Evolutionary conservation across 73 alveolate genomes (phyloP).

Genomic region (Blepharisma japonicum): DNA sequence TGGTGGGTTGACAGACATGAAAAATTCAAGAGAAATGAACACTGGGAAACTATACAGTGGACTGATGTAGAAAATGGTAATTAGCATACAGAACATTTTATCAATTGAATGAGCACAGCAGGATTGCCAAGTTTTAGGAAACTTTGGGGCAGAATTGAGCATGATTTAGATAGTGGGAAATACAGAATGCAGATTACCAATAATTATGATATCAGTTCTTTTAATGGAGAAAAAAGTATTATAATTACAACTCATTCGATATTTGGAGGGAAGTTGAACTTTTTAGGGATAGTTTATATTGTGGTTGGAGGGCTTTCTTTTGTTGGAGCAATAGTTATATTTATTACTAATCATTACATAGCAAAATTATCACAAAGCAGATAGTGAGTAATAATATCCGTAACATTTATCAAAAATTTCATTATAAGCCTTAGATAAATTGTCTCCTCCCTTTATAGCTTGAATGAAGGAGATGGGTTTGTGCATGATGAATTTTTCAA

Average conservation of each 20-base stretch:
- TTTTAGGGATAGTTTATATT: conserved; percentile 9
- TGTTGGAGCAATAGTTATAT: conserved; percentile 1
- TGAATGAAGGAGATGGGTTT: no score
- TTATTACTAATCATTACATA: neutral
- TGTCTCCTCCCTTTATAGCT: no score
- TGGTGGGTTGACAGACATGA: conserved; percentile 63
- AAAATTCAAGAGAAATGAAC: neutral
- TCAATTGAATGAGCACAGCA: conserved; percentile 33
- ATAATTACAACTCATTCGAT: conserved; percentile 9
- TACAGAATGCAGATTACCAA: neutral
- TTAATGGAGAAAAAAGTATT: neutral
- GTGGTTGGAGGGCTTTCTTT: conserved; percentile 12
- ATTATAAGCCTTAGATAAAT: no score
- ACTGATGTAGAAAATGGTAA: conserved; percentile 44
- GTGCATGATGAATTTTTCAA: no score
- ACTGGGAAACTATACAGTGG: conserved; percentile 56
- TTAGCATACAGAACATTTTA: conserved; percentile 45
- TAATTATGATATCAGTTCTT: conserved; percentile 22
- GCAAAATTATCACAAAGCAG: no score
- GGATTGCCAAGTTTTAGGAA: conserved; percentile 15
- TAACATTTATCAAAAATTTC: no score
- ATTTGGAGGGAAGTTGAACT: conserved; percentile 20
- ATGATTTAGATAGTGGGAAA: conserved; percentile 20
- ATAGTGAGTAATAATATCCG: no score
- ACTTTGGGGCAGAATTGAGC: conserved; percentile 33